Evolutionary conservation across 371 early-diverging fungal species (phyloP).

Genomic region (Circinella umbellata): DNA sequence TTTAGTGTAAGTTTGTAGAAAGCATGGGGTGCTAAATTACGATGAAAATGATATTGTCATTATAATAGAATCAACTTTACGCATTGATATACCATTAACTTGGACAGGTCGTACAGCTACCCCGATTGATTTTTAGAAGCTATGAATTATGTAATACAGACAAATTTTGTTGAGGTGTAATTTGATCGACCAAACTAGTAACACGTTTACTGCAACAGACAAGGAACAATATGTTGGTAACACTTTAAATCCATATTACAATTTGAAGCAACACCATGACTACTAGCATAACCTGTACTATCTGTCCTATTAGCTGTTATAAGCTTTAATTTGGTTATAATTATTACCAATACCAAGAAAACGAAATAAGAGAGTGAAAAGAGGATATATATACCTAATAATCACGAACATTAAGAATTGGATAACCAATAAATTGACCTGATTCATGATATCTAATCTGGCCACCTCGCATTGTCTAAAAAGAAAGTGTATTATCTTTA

Average conservation of each 20-base stretch:
- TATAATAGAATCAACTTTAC: conserved; percentile 5
- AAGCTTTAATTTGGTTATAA: too few relatives aligned
- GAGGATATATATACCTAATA: too few relatives aligned
- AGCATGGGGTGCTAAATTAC: too few relatives aligned
- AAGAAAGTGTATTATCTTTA: too few relatives aligned
- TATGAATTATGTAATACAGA: background rate
- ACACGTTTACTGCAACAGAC: conserved; percentile 79
- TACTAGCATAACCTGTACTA: conserved; percentile 89
- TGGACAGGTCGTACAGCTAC: conserved; percentile 11
- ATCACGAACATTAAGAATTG: conserved; percentile 82
- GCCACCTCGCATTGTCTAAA: conserved; percentile 84
- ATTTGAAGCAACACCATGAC: conserved; percentile 94
- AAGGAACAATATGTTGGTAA: conserved; percentile 91
- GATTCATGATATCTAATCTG: conserved; percentile 97
- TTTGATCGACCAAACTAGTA: conserved; percentile 56
- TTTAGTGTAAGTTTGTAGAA: too few relatives aligned
- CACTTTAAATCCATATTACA: conserved; percentile 85
- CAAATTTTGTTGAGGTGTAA: conserved; percentile 1
- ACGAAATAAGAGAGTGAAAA: too few relatives aligned
- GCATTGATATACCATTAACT: background rate
- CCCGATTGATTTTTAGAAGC: conserved; percentile 8
- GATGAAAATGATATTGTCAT: background rate
- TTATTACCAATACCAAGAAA: too few relatives aligned
- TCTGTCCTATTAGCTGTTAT: conserved; percentile 68
- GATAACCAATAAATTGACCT: conserved; percentile 96